Evolutionary conservation across 352 stramenopile genomes (phyloP), one percentile per base, ranked within the genome.

Genomic region (Pythium dissotocum): DNA sequence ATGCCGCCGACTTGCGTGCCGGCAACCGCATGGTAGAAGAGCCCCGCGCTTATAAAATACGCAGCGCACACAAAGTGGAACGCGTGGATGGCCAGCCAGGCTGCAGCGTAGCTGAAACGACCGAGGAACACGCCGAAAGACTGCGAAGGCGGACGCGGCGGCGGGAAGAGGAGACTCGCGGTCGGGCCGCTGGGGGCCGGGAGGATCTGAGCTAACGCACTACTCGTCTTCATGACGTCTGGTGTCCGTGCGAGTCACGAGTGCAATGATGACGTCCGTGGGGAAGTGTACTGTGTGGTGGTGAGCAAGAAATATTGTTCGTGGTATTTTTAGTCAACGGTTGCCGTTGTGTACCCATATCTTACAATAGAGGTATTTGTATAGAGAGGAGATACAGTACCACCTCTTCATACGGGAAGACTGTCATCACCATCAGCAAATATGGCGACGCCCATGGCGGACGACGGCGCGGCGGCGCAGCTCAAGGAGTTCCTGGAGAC

Each of bases 401-500:
- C n/a, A 7, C 40, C 40, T 48, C 1, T 30, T 30, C 28, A 30
- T 1, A 48, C 14, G 40, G 0, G 8, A 48, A 48, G 40, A 48
- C 40, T 18, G 40, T 21, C 40, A 40, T 13, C 12, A 13, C 35
- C 14, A 48, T 48, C 16, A n/a, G 35, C n/a, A 18, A 56, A 48
- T 40, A 28, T 35, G 1, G 1, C 48, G 4, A 64, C 40, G 46
- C 18, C 48, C 6, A 58, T 46, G 46, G 60, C 33, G 48, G 60
- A 66, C 33, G 60, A 66, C 48, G 65, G 35, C 36, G 64, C 21
- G 26, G 73, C 69, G 32, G 69, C 71, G 70, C 81, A 90, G 63
- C 61, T 94, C 44, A 77, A 80, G 44, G 83, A 90, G 55, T 85
- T 94, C 62, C 69, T 94, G 36, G 80, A 80, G 51, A 78, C 82